Conservation (phyloP, 2,329 filamentous ascomycete genomes). For the Domatiomyces globalis region DNA sequence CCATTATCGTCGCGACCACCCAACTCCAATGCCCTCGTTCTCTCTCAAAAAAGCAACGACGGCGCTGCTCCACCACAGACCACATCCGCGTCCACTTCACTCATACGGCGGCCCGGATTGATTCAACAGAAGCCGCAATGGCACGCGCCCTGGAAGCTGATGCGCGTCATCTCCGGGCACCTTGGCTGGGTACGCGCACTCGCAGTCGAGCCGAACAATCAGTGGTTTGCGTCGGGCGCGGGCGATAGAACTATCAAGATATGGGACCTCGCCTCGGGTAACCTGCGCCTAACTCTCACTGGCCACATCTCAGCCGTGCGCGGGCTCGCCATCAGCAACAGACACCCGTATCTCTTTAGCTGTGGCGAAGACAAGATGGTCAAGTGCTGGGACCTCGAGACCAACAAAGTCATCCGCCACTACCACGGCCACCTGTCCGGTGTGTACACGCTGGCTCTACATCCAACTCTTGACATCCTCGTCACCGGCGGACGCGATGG, state of each 20-base stretch:
- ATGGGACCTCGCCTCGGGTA: slow-evolving; percentile 85
- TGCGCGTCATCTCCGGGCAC: slow-evolving; percentile 93
- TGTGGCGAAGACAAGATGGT: slow-evolving; percentile 99
- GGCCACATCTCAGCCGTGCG: slow-evolving; percentile 90
- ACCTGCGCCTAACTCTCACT: slow-evolving; percentile 71
- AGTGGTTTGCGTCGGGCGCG: slow-evolving; percentile 93
- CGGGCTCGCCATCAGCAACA: slow-evolving; percentile 77
- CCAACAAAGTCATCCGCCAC: slow-evolving; percentile 97
- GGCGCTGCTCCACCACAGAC: slow-evolving; percentile 25
- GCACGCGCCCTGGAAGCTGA: slow-evolving; percentile 97
- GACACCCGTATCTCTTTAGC: slow-evolving; percentile 93
- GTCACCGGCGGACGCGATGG: slow-evolving; percentile 92
- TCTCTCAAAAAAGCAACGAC: slow-evolving; percentile 21
- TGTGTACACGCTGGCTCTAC: slow-evolving; percentile 84
- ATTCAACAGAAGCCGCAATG: slow-evolving; percentile 70
- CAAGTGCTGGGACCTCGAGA: slow-evolving; percentile 98
- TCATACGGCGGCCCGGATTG: slow-evolving; percentile 50
- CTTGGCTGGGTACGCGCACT: slow-evolving; percentile 84
- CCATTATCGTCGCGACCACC: slow-evolving; percentile 46
- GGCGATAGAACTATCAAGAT: slow-evolving; percentile 97
- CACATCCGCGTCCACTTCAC: slow-evolving; percentile 36
- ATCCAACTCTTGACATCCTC: slow-evolving; percentile 85
- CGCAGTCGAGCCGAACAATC: slow-evolving; percentile 87
- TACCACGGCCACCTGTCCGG: slow-evolving; percentile 95
- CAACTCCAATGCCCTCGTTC: slow-evolving; percentile 31